Evolutionary conservation across 768 basidiomycete genomes (phyloP).

Genomic region (Lanmaoa pseudosensibilis): DNA sequence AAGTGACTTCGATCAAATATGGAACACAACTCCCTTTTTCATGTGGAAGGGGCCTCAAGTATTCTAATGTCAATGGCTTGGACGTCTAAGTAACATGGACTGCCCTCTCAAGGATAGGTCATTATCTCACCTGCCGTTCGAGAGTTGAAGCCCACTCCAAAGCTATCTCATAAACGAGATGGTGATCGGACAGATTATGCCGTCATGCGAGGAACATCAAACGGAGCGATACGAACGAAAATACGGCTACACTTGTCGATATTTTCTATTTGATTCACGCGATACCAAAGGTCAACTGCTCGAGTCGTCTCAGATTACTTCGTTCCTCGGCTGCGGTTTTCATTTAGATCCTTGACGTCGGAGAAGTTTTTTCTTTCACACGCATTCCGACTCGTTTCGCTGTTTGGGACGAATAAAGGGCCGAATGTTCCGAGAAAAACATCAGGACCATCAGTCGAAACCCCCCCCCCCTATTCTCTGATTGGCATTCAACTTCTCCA

Average conservation of each 20-base stretch:
- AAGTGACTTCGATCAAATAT: too few relatives aligned
- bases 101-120: not conserved
- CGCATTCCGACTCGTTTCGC: not conserved
- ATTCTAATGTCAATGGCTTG: too few relatives aligned
- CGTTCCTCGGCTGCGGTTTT: not conserved
- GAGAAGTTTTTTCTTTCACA: too few relatives aligned
- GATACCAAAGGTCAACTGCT: not conserved
- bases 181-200: not conserved
- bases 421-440: too few relatives aligned
- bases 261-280: not conserved
- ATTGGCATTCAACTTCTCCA: too few relatives aligned
- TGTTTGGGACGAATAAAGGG: not conserved
- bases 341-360: not conserved
- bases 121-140: not conserved
- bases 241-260: not conserved
- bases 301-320: too few relatives aligned
- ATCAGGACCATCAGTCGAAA: too few relatives aligned
- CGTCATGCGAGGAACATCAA: not conserved
- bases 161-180: not conserved
- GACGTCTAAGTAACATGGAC: too few relatives aligned
- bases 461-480: too few relatives aligned
- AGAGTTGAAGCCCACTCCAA: too few relatives aligned
- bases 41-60: too few relatives aligned
- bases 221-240: not conserved
- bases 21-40: too few relatives aligned